Conservation (phyloP, 805 yeast species). For the Saccharomycopsis sp. region DNA sequence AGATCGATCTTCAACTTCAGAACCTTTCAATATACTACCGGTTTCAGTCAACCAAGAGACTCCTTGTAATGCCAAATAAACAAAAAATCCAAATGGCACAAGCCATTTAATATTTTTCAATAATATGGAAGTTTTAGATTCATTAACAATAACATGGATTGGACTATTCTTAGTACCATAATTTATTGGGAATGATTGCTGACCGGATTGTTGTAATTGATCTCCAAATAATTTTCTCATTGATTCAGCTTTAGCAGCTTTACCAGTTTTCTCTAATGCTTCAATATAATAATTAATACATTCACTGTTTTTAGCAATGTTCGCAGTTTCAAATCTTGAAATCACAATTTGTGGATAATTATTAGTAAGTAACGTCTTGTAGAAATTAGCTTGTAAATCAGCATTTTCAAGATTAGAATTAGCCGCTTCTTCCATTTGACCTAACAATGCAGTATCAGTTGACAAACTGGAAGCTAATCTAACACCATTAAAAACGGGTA, state of each 20-base stretch:
- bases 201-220: conserved; percentile 67
- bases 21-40: conserved; percentile 53
- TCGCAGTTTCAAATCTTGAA: conserved; percentile 89
- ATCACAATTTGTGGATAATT: conserved; percentile 95
- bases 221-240: conserved; percentile 36
- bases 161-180: conserved; percentile 77
- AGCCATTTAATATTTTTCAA: conserved; percentile 88
- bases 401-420: conserved; percentile 68
- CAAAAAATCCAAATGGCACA: conserved; percentile 68
- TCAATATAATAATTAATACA: conserved; percentile 74
- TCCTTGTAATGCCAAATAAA: conserved; percentile 76
- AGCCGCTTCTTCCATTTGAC: conserved; percentile 77
- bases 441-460: conserved; percentile 30
- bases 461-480: too few species aligned
- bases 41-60: conserved; percentile 76
- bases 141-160: conserved; percentile 87
- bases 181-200: conserved; percentile 72
- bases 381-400: conserved; percentile 73
- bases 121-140: conserved; percentile 67
- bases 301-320: conserved; percentile 77
- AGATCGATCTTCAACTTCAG: conserved; percentile 68
- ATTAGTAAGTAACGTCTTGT: conserved; percentile 61
- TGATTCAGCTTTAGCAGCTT: conserved; percentile 68
- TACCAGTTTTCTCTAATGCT: conserved; percentile 75
- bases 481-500: too few species aligned